Evolutionary conservation across 106 monocot genomes (phyloP), one percentile per base, ranked within the genome.

Genomic region (Dactylorhiza incarnata): DNA sequence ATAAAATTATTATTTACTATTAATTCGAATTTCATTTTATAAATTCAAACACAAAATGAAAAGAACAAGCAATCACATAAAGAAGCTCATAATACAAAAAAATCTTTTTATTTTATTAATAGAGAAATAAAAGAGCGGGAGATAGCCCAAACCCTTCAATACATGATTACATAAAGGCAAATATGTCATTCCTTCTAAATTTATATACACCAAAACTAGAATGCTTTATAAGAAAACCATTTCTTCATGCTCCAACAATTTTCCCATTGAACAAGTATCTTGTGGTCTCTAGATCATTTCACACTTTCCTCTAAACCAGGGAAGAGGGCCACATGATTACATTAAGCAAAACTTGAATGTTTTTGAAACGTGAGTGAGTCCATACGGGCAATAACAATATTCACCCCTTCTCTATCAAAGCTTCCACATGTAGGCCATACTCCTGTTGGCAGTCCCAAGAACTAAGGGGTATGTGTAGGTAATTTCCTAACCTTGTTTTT

Each of bases 391-490:
- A 97, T 97, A 80, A 97, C 91, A 86, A 97, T 72, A 25, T 91
- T 87, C 77, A 93, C 96, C 52, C 96, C 96, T 68, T 93, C 93
- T 77, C 73, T 90, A 44, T 97, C 93, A 82, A 86, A 89, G 17
- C 96, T 93, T 62, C 96, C 96, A 71, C 89, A 90, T 29, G 87
- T 93, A 17, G 96, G 93, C 96, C 96, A 97, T 53, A 93, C 96
- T 59, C 81, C 89, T 9, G 96, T 93, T 8, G 96, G 79, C 12
- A 97, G 79, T 25, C 96, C 96, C 73, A 97, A 73, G 78, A 93
- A 97, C 71, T 97, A 82, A n/a, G 96, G 96, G 24, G 96, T 97
- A 58, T 97, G 96, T 46, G 93, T 97, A n/a, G 96, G 93, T 59
- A 97, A 69, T 80, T 91, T 97, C 83, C 75, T 85, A 43, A 97